Conservation (phyloP, 2,329 filamentous ascomycete species). For the Exophiala sideris region DNA sequence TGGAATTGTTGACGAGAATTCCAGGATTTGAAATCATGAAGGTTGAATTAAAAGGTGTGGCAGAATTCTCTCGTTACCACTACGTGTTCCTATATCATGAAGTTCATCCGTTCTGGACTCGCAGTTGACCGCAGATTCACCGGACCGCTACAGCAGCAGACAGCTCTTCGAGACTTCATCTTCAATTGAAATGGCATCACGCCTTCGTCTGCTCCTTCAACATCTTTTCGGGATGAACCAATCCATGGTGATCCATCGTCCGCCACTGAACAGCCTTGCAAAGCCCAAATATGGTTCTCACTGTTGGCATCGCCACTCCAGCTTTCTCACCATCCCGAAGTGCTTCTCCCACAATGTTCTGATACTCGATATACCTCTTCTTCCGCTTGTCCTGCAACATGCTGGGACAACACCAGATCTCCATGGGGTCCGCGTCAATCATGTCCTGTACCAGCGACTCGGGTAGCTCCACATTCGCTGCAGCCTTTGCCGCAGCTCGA, state of each 20-base stretch:
- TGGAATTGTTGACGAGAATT: no score
- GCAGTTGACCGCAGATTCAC: no score
- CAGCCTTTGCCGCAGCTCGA: constrained; percentile 42
- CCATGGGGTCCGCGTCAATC: constrained; percentile 49
- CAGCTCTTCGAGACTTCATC: no score
- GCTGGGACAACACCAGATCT: constrained; percentile 50
- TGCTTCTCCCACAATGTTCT: constrained; percentile 58
- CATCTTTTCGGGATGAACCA: constrained; percentile 19
- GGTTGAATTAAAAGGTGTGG: no score
- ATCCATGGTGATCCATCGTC: constrained; percentile 29
- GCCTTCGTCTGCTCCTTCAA: constrained; percentile 18
- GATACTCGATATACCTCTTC: constrained; percentile 56
- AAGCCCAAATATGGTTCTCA: constrained; percentile 31
- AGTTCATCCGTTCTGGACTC: no score
- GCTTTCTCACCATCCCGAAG: constrained; percentile 48
- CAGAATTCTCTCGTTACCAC: no score
- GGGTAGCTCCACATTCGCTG: constrained; percentile 43
- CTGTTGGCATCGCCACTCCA: constrained; percentile 41
- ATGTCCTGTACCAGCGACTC: constrained; percentile 45
- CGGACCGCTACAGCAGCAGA: no score
- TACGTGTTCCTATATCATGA: no score
- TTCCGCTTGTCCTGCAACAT: constrained; percentile 51
- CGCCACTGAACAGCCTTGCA: constrained; percentile 31
- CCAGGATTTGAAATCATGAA: no score
- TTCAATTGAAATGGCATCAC: no score